These are phyloP conservation scores for Lodderomyces theae DNA, from an alignment of 1,139 yeast genomes.

Conservation along the genomic window DNA sequence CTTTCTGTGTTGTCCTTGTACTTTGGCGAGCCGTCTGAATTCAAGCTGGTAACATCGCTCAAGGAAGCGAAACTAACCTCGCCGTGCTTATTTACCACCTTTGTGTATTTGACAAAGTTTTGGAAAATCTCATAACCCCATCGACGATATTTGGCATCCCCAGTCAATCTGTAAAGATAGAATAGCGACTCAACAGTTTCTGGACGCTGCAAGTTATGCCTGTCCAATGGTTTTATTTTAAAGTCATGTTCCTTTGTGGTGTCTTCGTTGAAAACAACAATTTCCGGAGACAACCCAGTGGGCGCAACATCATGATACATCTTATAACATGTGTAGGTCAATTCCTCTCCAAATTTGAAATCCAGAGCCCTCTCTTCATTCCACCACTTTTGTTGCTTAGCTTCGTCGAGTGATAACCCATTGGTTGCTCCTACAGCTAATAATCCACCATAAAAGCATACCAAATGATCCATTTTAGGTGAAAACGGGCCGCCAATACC, in stretches of 20 bases:
- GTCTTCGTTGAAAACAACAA: slow-evolving; percentile 68
- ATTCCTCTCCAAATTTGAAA: slow-evolving; percentile 66
- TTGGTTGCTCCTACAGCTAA: slow-evolving; percentile 84
- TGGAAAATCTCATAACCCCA: slow-evolving; percentile 91
- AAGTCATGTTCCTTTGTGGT: slow-evolving; percentile 48
- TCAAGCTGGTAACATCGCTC: slow-evolving; percentile 59
- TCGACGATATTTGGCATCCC: slow-evolving; percentile 75
- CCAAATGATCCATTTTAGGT: slow-evolving; percentile 91
- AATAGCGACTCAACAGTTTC: slow-evolving; percentile 91
- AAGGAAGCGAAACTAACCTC: slow-evolving; percentile 63
- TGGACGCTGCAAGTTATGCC: slow-evolving; percentile 87
- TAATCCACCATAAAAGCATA: slow-evolving; percentile 89
- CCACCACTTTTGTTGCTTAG: slow-evolving; percentile 35
- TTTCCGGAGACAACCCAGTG: slow-evolving; percentile 87
- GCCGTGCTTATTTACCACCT: slow-evolving; percentile 49
- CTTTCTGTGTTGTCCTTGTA: slow-evolving; percentile 79
- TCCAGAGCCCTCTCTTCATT: slow-evolving; percentile 44
- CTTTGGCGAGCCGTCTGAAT: slow-evolving; percentile 34
- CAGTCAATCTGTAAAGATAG: slow-evolving; percentile 75
- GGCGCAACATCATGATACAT: slow-evolving; percentile 66
- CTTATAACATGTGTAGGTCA: slow-evolving; percentile 78
- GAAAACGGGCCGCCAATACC: slow-evolving; percentile 63
- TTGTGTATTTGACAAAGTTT: slow-evolving; percentile 61
- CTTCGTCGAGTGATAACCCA: slow-evolving; percentile 56
- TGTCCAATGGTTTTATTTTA: slow-evolving; percentile 65